Percentiles rank a stretch among this genome's conserved stretches.
These are phyloP conservation scores for Pleurotus platypus DNA, from an alignment of 768 basidiomycete genomes.

Conservation along the genomic window DNA sequence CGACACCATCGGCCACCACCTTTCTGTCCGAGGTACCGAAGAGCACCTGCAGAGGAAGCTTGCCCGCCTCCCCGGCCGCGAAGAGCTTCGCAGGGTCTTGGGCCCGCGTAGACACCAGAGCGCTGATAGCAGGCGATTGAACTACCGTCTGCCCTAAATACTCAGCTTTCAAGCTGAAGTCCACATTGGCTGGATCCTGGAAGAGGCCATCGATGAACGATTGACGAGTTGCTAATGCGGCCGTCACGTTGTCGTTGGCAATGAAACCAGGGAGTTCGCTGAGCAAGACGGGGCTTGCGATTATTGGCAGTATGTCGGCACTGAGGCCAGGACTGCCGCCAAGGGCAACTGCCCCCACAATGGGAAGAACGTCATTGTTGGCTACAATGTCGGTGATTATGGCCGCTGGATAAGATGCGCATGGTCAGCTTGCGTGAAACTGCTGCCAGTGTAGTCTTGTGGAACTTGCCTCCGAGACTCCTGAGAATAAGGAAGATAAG, in stretches of 20 bases:
- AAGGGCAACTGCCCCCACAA: constrained; percentile 26
- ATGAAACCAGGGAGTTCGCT: constrained; percentile 10
- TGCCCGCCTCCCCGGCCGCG: neutral
- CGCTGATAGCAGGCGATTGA: constrained; percentile 16
- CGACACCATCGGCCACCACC: neutral
- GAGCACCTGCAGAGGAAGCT: neutral
- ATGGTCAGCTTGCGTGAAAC: no score
- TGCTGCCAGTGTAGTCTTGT: no score
- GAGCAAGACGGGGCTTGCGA: constrained; percentile 13
- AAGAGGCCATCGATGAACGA: constrained; percentile 25
- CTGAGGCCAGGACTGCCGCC: constrained; percentile 23
- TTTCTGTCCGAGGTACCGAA: neutral
- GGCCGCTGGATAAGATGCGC: constrained; percentile 14
- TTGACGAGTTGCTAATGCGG: constrained; percentile 15
- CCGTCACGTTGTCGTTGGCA: constrained; percentile 17
- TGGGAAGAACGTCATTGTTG: constrained; percentile 20
- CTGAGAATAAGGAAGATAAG: constrained; percentile 10
- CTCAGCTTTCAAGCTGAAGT: constrained; percentile 18
- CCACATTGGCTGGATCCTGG: constrained; percentile 20
- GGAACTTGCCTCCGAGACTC: constrained; percentile 24
- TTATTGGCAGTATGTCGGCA: constrained; percentile 11
- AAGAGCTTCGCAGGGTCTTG: constrained; percentile 23
- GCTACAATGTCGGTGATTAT: constrained; percentile 25
- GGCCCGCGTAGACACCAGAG: constrained; percentile 17
- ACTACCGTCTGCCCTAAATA: constrained; percentile 20